Percentiles rank a stretch among this genome's conserved stretches.
phyloP scores from a whole-genome alignment of 2,329 filamentous ascomycete genomes.

The Ramularia collo-cygni region DNA sequence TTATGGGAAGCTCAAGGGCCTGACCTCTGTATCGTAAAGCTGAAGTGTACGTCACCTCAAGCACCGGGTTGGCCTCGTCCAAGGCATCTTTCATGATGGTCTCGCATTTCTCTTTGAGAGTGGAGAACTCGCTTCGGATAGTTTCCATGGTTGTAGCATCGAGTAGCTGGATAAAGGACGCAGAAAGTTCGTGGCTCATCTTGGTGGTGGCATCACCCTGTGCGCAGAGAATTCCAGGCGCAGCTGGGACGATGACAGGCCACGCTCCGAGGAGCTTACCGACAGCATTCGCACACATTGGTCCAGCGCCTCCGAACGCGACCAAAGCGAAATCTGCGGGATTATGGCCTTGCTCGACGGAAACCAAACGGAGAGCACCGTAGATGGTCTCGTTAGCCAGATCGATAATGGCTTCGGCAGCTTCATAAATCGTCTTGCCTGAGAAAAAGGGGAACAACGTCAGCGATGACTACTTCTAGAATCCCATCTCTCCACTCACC shows the following conservation, averaged over 20 bases:
- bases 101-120: conserved; percentile 18
- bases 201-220: conserved; percentile 24
- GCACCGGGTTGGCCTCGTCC: conserved; percentile 10
- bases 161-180: conserved; percentile 22
- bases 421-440: conserved; percentile 20
- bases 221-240: conserved; percentile 23
- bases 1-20: conserved; percentile 21
- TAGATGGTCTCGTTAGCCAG: conserved; percentile 24
- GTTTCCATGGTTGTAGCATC: conserved; percentile 19
- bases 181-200: conserved; percentile 24
- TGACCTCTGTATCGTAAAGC: conserved; percentile 24
- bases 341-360: conserved; percentile 23
- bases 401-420: conserved; percentile 23
- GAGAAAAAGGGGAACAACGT: no score
- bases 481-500: conserved; percentile 1
- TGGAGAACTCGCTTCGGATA: conserved; percentile 14
- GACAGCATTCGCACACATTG: conserved; percentile 20
- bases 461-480: no score
- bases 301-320: conserved; percentile 22
- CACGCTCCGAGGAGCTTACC: conserved; percentile 23
- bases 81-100: conserved; percentile 20
- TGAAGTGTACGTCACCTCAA: conserved; percentile 16
- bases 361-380: conserved; percentile 22
- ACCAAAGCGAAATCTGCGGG: conserved; percentile 24
- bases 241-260: conserved; percentile 24